Evolutionary conservation across 352 stramenopile genomes (phyloP), one percentile per base, ranked within the genome.

Genomic region (Elongisporangium anandrum): DNA sequence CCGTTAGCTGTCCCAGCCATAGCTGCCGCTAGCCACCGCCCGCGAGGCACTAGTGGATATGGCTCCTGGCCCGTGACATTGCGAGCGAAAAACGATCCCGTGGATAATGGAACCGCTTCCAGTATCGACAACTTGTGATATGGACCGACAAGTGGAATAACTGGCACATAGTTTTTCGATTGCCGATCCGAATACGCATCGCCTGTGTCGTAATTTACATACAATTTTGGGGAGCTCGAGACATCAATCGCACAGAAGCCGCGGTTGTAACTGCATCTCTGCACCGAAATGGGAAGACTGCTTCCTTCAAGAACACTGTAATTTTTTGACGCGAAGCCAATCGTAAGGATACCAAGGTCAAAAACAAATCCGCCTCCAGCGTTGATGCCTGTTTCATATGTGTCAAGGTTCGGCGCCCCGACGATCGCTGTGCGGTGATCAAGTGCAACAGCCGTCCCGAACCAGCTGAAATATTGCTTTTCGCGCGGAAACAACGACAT

Each of bases 371-470:
- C 96, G n/a, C 92, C 90, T 16, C 96, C 96, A 17, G 90, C 87
- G 65, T 98, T 99, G 56, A 87, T 82, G 12, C 83, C 80, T 17
- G 91, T 83, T 34, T 93, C 85, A 23, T 94, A 83, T 1, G 86
- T 94, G 64, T 99, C 95, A 19, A 97, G 70, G 57, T 99, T 98
- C 1, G 92, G 87, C 2, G 92, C 83, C 34, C 95, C 95, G 16
- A 98, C 70, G n/a, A 96, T 79, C 4, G 90, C 95, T 13, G 79
- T 87, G 13, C 84, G 81, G 22, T 92, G 75, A 50, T 95, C 62
- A 23, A 98, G 58, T 4, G 89, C 85, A 4, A 98, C 83, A 22
- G 77, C 71, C 2, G 72, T 72, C 10, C 92, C 96, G 57, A 98
- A 96, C 65, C 78, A 94, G 59, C 79, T 85, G 45, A 88, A 94